These are phyloP conservation scores for Aeschynomene evenia DNA, from an alignment of 306 rosid species.

Conservation along the genomic window DNA sequence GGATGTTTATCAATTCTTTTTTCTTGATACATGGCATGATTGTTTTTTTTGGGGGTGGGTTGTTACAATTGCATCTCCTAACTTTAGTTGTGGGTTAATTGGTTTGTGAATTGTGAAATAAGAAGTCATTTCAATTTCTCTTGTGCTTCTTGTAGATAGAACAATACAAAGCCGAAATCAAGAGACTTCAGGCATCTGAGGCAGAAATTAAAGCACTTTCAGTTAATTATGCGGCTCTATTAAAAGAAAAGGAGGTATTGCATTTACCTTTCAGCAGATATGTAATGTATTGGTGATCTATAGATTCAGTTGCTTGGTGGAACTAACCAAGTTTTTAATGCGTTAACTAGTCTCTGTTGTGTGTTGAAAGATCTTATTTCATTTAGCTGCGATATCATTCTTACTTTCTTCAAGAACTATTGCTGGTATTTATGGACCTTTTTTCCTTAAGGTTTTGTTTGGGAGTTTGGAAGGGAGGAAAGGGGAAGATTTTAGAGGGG, in stretches of 20 bases:
- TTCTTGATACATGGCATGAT: background rate
- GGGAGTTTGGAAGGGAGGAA: too few species aligned
- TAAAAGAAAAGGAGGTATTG: constrained; percentile 76
- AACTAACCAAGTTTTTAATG: background rate
- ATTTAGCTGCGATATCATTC: background rate
- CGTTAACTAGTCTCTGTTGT: background rate
- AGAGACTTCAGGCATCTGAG: constrained; percentile 77
- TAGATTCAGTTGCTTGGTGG: background rate
- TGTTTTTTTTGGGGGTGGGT: too few species aligned
- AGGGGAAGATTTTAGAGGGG: too few species aligned
- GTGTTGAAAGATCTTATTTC: background rate
- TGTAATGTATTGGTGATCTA: background rate
- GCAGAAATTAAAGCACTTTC: constrained; percentile 80
- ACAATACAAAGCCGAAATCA: constrained; percentile 62
- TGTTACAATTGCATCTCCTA: background rate
- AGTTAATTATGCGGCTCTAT: constrained; percentile 68
- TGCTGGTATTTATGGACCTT: constrained; percentile 1
- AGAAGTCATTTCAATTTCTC: background rate
- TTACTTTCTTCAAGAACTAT: background rate
- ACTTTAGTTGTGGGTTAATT: background rate
- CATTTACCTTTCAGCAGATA: background rate
- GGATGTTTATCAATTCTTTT: background rate
- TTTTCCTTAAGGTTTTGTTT: too few species aligned
- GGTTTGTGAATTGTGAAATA: too few species aligned
- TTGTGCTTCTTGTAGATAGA: constrained; percentile 48